These are phyloP conservation scores for Carex arenaria DNA, from an alignment of 202 grass and related monocot species.

Conservation along the genomic window DNA sequence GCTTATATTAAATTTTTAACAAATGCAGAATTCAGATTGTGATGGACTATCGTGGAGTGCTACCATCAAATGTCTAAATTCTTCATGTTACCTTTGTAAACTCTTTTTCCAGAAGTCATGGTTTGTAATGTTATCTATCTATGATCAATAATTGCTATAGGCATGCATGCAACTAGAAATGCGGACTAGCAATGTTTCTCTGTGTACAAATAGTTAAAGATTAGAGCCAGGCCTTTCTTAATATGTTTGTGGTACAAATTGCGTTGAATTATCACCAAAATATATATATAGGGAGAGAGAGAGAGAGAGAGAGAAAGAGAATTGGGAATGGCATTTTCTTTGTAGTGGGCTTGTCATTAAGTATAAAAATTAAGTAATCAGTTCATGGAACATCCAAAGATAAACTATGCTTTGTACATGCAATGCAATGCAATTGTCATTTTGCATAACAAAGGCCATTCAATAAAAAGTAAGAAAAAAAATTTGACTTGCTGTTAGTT, in stretches of 20 bases:
- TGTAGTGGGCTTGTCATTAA: background rate
- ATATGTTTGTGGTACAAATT: background rate
- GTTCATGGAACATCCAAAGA: background rate
- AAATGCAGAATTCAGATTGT: background rate
- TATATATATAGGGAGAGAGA: no score
- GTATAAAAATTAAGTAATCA: background rate
- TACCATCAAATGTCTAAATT: background rate
- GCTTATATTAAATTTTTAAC: background rate
- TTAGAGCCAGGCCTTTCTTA: background rate
- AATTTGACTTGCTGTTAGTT: no score
- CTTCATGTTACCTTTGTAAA: slow-evolving; percentile 8
- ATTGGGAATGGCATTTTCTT: background rate
- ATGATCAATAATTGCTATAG: no score
- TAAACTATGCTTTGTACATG: background rate
- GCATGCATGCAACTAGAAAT: no score
- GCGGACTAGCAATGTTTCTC: background rate
- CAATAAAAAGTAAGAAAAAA: background rate
- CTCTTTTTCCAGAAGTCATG: background rate
- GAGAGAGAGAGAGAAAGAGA: no score
- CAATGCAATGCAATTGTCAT: no score
- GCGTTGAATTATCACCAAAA: background rate
- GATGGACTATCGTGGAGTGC: background rate
- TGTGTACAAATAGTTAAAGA: background rate
- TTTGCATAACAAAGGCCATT: no score
- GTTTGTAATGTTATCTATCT: background rate